Conservation (phyloP, 2,329 filamentous ascomycete genomes). For the Lasiodiplodia hormozganensis region DNA sequence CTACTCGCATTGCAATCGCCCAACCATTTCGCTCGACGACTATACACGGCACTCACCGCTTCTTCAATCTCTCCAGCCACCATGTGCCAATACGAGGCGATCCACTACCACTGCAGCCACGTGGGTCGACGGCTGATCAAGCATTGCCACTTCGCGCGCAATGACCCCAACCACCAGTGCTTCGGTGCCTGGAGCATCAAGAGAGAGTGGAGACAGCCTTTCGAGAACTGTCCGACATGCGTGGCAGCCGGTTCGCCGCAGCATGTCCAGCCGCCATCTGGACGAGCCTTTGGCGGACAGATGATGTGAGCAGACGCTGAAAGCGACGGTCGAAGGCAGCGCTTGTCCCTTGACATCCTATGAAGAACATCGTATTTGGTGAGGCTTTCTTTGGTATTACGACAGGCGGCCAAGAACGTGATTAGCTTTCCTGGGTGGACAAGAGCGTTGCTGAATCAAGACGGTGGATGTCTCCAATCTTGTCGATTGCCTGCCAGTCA, state of each 20-base stretch:
- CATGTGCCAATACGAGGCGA: conserved; percentile 75
- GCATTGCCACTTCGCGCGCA: conserved; percentile 78
- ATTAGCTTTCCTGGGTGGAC: conserved; percentile 4
- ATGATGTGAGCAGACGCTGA: conserved; percentile 9
- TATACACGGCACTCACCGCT: neutral
- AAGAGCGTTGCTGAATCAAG: conserved; percentile 16
- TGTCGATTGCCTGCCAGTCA: neutral
- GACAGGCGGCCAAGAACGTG: neutral
- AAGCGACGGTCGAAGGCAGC: neutral
- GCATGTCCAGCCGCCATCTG: conserved; percentile 3
- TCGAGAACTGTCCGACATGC: conserved; percentile 61
- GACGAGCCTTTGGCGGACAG: conserved; percentile 3
- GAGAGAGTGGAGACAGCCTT: conserved; percentile 65
- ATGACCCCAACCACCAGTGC: conserved; percentile 73
- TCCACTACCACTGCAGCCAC: conserved; percentile 71
- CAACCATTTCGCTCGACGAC: neutral
- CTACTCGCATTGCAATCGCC: neutral
- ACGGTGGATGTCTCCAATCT: neutral
- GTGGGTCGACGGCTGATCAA: conserved; percentile 65
- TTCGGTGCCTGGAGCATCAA: conserved; percentile 69
- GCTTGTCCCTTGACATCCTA: neutral
- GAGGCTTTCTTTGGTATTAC: neutral
- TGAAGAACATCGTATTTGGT: neutral
- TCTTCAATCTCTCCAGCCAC: neutral
- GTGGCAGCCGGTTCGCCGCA: conserved; percentile 36